phyloP scores from a whole-genome alignment of 345 rosid species.

The Populus nigra region DNA sequence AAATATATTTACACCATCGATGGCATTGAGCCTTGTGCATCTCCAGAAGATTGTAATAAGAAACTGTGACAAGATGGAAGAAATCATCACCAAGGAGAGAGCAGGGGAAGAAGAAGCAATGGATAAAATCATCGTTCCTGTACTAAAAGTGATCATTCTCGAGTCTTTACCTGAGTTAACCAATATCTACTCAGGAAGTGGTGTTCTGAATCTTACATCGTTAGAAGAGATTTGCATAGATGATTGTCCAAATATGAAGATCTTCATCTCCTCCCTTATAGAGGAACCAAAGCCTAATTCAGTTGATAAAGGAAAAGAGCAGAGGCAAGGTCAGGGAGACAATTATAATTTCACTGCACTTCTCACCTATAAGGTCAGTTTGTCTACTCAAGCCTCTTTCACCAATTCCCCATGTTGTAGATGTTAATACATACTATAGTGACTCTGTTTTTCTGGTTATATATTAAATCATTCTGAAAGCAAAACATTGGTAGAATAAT shows the following conservation, averaged over 20 bases:
- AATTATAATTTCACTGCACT: not conserved
- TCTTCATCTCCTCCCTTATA: not conserved
- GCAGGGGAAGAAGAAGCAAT: not conserved
- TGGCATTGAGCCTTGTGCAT: not conserved
- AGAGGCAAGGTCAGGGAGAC: not conserved
- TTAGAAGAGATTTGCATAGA: not conserved
- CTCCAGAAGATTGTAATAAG: conserved; percentile 1
- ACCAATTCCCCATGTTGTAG: too few species aligned
- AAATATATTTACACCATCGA: conserved; percentile 1
- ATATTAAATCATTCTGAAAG: too few species aligned
- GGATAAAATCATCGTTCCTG: not conserved
- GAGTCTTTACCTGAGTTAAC: not conserved
- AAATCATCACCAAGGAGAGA: not conserved
- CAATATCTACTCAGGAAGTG: not conserved
- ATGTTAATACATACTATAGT: too few species aligned
- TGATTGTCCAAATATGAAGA: not conserved
- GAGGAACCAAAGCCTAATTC: too few species aligned
- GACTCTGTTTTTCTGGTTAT: too few species aligned
- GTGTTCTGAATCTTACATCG: not conserved
- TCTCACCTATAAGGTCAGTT: not conserved
- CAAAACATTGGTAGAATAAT: too few species aligned
- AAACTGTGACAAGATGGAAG: not conserved
- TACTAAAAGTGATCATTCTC: not conserved
- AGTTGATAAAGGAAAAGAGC: not conserved
- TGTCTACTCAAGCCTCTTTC: not conserved